Conservation (phyloP, 345 rosid genomes). For the Lagerstroemia speciosa region DNA sequence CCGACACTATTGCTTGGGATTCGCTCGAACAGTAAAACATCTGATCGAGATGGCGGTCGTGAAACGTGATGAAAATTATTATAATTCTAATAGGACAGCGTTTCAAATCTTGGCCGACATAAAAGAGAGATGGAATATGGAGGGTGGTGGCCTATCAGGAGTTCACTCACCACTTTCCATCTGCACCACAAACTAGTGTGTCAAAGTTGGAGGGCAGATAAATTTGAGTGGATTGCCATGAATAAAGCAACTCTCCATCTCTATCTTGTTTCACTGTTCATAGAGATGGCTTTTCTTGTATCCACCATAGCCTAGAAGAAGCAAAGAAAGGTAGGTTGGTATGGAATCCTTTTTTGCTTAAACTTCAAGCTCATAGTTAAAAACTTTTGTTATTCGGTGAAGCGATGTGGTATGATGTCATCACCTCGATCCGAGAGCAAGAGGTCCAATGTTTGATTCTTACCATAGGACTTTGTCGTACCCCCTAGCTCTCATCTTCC, state of each 20-base stretch:
- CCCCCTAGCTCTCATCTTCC: no score
- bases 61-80: background rate
- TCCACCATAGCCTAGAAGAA: slow-evolving; percentile 1
- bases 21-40: no score
- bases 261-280: background rate
- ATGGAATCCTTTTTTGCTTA: background rate
- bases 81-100: background rate
- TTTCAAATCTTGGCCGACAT: background rate
- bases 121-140: background rate
- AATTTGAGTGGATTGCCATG: background rate
- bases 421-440: no score
- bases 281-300: background rate
- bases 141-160: slow-evolving; percentile 1
- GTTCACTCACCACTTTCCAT: background rate
- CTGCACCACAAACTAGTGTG: background rate
- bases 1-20: no score
- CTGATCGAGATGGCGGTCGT: background rate
- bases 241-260: background rate
- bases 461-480: no score
- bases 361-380: background rate
- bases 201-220: background rate
- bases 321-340: background rate
- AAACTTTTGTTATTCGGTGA: no score
- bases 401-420: no score
- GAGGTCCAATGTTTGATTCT: no score